Percentiles rank a stretch among this genome's conserved stretches.
Evolutionary conservation across 805 yeast genomes (phyloP).

Genomic region (Saccharomycopsis sp.): DNA sequence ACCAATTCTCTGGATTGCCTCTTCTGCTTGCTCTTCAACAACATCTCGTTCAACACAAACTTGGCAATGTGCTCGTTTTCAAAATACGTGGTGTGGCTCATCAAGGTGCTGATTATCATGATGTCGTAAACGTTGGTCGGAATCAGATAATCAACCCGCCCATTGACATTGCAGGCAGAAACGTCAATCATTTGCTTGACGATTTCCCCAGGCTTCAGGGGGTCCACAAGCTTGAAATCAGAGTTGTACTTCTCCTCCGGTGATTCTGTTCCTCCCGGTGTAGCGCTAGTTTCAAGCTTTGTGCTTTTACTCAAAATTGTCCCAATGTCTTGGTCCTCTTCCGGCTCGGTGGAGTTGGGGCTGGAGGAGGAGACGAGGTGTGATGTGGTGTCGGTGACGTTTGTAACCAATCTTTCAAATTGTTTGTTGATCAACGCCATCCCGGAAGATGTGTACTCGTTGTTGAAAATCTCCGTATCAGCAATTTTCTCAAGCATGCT

Average conservation of each 20-base stretch:
- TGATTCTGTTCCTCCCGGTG: too few species aligned
- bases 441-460: slow-evolving; percentile 10
- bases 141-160: slow-evolving; percentile 73
- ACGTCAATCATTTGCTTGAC: slow-evolving; percentile 27
- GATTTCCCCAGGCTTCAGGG: slow-evolving; percentile 22
- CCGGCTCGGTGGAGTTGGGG: neutral
- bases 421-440: slow-evolving; percentile 9
- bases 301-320: too few species aligned
- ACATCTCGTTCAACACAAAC: slow-evolving; percentile 57
- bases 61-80: slow-evolving; percentile 81
- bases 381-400: neutral
- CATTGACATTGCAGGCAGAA: slow-evolving; percentile 54
- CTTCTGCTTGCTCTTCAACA: too few species aligned
- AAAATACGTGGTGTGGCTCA: slow-evolving; percentile 83
- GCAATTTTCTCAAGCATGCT: neutral
- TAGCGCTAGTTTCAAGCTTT: too few species aligned
- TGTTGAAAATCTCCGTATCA: neutral
- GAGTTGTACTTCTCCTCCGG: slow-evolving; percentile 1
- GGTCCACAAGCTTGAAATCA: neutral
- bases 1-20: too few species aligned
- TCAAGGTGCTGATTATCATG: slow-evolving; percentile 69
- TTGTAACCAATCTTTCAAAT: slow-evolving; percentile 6
- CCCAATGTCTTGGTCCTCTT: neutral
- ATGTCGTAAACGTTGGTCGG: slow-evolving; percentile 75
- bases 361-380: neutral